Conservation (phyloP, 2,329 filamentous ascomycete species). For the Teratosphaeria zuluensis region DNA sequence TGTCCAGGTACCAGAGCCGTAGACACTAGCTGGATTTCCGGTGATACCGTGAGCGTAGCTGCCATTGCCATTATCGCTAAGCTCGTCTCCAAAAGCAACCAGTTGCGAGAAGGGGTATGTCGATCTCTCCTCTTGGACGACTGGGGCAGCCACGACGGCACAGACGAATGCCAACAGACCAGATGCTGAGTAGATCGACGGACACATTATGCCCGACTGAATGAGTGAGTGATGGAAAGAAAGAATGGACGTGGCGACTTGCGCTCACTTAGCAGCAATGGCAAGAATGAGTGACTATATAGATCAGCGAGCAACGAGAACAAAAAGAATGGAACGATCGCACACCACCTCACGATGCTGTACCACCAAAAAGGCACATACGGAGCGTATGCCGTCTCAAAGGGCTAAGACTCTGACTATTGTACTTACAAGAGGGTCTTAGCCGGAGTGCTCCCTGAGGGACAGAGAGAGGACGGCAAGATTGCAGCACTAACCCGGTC, state of each 20-base stretch:
- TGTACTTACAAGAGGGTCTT: too few relatives aligned
- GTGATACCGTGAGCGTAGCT: constrained; percentile 18
- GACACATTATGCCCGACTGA: too few relatives aligned
- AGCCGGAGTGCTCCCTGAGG: too few relatives aligned
- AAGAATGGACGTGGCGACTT: background rate
- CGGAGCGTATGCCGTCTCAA: too few relatives aligned
- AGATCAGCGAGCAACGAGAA: too few relatives aligned
- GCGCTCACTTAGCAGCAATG: too few relatives aligned
- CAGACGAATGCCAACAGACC: background rate
- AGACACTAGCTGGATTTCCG: constrained; percentile 13
- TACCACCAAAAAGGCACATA: background rate
- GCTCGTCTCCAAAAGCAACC: constrained; percentile 22
- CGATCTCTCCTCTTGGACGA: background rate
- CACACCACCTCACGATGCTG: background rate
- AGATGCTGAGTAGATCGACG: background rate
- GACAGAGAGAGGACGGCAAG: too few relatives aligned
- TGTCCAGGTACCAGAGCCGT: constrained; percentile 23
- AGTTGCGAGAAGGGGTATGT: constrained; percentile 15
- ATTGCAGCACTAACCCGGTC: too few relatives aligned
- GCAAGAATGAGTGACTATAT: too few relatives aligned
- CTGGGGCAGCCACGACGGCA: background rate
- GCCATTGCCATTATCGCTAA: constrained; percentile 21
- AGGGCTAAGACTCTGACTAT: too few relatives aligned
- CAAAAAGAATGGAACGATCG: background rate
- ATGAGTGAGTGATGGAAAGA: background rate